Conservation (phyloP, 192 early-diverging fungal genomes). For the Pilaira anomala region DNA sequence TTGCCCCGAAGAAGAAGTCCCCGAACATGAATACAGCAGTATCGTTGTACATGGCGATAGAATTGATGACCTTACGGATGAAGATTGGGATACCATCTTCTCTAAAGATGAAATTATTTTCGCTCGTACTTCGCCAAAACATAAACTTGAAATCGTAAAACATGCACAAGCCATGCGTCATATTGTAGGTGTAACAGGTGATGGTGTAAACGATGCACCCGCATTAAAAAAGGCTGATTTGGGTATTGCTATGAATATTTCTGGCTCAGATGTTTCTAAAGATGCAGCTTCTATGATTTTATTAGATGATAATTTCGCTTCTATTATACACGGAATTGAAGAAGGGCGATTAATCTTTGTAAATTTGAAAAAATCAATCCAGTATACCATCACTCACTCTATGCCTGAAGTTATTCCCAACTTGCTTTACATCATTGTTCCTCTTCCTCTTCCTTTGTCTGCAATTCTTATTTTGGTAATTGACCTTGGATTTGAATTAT, state of each 20-base stretch:
- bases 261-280: constrained; percentile 94
- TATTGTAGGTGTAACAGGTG: constrained; percentile 97
- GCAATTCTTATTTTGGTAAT: constrained; percentile 87
- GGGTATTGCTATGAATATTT: constrained; percentile 96
- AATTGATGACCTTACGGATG: constrained; percentile 76
- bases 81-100: constrained; percentile 92
- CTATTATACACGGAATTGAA: constrained; percentile 86
- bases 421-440: constrained; percentile 82
- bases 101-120: constrained; percentile 94
- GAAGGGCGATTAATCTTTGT: constrained; percentile 94
- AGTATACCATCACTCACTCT: constrained; percentile 89
- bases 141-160: constrained; percentile 97
- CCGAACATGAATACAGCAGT: constrained; percentile 81
- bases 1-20: constrained; percentile 54
- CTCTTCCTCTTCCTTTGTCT: constrained; percentile 72
- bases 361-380: constrained; percentile 94
- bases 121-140: constrained; percentile 92
- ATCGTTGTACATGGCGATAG: constrained; percentile 92
- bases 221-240: constrained; percentile 96
- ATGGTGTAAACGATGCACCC: constrained; percentile 86
- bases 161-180: constrained; percentile 88
- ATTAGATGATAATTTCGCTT: constrained; percentile 98
- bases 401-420: constrained; percentile 87
- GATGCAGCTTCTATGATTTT: constrained; percentile 97
- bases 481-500: constrained; percentile 94